Conservation (phyloP, 1,284 basidiomycete species). For the Boletus mariae region DNA sequence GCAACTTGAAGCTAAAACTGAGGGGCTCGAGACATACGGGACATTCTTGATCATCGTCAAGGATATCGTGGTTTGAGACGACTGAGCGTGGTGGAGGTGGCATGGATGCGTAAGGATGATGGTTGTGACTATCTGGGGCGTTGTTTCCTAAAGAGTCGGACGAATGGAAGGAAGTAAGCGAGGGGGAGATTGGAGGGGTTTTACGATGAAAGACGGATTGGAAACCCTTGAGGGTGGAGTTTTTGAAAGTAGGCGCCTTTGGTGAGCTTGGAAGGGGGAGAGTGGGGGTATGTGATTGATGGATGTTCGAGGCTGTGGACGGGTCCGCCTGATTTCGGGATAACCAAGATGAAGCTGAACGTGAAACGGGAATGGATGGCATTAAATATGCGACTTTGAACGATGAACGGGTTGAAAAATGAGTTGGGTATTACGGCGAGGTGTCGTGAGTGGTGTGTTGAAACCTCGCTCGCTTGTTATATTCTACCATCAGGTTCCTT, state of each 20-base stretch:
- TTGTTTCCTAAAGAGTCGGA: conserved; percentile 27
- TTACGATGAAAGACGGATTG: conserved; percentile 39
- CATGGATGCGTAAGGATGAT: conserved; percentile 49
- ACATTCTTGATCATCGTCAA: conserved; percentile 80
- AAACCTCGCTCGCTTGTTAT: too few relatives aligned
- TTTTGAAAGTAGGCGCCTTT: conserved; percentile 30
- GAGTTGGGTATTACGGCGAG: conserved; percentile 1
- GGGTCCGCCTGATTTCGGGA: conserved; percentile 19
- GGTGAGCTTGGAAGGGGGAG: conserved; percentile 36
- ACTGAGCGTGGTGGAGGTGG: conserved; percentile 62
- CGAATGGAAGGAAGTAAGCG: conserved; percentile 37
- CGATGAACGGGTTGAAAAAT: neutral
- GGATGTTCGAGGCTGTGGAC: conserved; percentile 19
- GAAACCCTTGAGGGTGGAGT: conserved; percentile 28
- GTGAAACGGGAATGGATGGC: conserved; percentile 14
- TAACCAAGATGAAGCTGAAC: conserved; percentile 19
- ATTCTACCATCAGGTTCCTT: too few relatives aligned
- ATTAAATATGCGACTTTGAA: conserved; percentile 10
- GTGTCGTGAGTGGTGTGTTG: neutral
- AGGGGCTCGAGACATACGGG: conserved; percentile 90
- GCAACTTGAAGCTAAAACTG: conserved; percentile 81
- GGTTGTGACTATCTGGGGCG: conserved; percentile 15
- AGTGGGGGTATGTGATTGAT: conserved; percentile 36
- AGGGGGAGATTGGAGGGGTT: conserved; percentile 28
- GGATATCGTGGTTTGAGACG: conserved; percentile 56